Conservation (phyloP, 148 eudicot genomes). For the Rhododendron mucronatum region DNA sequence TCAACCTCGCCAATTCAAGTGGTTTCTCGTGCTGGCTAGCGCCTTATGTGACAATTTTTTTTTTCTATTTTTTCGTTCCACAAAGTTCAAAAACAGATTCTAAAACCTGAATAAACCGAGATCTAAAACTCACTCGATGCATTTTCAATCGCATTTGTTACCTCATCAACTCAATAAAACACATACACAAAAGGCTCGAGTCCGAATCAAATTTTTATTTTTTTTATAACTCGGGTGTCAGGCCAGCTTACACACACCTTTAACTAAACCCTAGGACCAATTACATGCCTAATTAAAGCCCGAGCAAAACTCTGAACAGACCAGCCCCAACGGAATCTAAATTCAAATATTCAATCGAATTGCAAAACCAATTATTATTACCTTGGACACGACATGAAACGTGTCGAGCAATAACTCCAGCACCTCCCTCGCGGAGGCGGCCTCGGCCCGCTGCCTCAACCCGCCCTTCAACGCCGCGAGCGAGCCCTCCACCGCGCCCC, state of each 20-base stretch:
- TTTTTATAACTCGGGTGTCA: no score
- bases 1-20: no score
- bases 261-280: background rate
- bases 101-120: background rate
- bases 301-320: background rate
- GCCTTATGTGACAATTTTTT: no score
- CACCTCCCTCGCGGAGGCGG: conserved; percentile 63
- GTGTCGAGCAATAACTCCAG: conserved; percentile 82
- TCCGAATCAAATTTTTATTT: no score
- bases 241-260: no score
- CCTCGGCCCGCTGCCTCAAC: conserved; percentile 60
- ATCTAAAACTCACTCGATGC: background rate
- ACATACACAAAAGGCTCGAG: background rate
- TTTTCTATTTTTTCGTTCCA: no score
- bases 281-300: background rate
- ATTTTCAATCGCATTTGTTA: background rate
- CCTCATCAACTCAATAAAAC: no score
- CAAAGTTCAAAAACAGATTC: background rate
- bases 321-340: no score
- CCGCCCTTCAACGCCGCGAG: conserved; percentile 46
- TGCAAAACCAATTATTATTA: background rate
- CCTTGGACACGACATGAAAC: conserved; percentile 95
- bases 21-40: no score
- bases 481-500: conserved; percentile 51
- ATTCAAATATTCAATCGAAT: background rate